phyloP scores from a whole-genome alignment of 2,329 filamentous ascomycete genomes.

The Exophiala spinifera region DNA sequence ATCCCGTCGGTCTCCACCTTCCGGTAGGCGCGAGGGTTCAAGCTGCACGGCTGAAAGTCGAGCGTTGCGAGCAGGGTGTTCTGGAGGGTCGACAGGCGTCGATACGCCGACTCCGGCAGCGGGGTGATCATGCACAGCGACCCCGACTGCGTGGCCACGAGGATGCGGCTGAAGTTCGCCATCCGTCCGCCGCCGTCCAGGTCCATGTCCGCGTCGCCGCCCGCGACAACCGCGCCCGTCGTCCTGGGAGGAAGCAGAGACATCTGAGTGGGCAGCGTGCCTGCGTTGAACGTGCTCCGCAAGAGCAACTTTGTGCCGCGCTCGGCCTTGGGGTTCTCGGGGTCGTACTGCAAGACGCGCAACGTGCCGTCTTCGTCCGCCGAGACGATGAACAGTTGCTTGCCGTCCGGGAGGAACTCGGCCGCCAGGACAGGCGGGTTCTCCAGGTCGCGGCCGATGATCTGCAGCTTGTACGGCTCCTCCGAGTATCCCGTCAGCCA shows the following conservation, averaged over 20 bases:
- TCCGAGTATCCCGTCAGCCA: slow-evolving; percentile 97
- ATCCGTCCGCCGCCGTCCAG: slow-evolving; percentile 2
- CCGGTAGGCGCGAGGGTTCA: slow-evolving; percentile 81
- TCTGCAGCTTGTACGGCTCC: slow-evolving; percentile 91
- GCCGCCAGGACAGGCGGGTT: slow-evolving; percentile 74
- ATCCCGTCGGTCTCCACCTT: slow-evolving; percentile 50
- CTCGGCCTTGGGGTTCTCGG: slow-evolving; percentile 90
- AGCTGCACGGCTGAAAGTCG: slow-evolving; percentile 72
- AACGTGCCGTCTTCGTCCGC: slow-evolving; percentile 82
- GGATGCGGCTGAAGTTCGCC: slow-evolving; percentile 29
- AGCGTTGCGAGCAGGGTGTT: slow-evolving; percentile 70
- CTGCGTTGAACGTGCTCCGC: slow-evolving; percentile 81
- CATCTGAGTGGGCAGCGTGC: slow-evolving; percentile 72
- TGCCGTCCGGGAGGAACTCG: slow-evolving; percentile 84
- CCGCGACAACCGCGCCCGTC: slow-evolving; percentile 27
- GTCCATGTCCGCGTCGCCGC: slow-evolving; percentile 29
- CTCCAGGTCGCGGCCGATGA: slow-evolving; percentile 83
- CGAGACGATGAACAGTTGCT: slow-evolving; percentile 76
- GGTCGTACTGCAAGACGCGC: slow-evolving; percentile 89
- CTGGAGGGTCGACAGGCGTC: slow-evolving; percentile 75
- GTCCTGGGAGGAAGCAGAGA: slow-evolving; percentile 64
- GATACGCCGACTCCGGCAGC: slow-evolving; percentile 75
- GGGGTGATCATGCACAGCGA: slow-evolving; percentile 73
- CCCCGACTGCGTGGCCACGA: slow-evolving; percentile 73
- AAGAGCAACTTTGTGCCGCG: slow-evolving; percentile 84